Conservation (phyloP, 257 asterid genomes). For the Craterostigma plantagineum region DNA sequence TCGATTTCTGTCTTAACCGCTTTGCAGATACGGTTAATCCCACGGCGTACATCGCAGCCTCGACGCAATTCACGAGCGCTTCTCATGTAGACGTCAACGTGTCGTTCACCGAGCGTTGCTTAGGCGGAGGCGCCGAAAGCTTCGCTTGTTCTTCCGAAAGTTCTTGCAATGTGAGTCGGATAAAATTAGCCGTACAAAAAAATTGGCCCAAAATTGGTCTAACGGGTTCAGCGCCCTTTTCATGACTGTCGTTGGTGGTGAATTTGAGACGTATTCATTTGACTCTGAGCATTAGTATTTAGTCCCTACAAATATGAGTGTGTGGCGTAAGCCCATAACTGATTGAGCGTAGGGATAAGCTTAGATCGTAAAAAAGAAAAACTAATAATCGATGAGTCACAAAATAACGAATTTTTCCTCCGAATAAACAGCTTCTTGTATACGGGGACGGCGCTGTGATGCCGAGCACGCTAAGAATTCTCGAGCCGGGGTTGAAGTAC, state of each 20-base stretch:
- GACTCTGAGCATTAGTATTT: too few species aligned
- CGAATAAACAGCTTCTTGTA: conserved; percentile 53
- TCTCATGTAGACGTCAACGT: conserved; percentile 44
- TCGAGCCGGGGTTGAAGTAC: conserved; percentile 43
- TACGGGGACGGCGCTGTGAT: conserved; percentile 68
- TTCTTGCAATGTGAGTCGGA: conserved; percentile 93
- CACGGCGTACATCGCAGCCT: conserved; percentile 41
- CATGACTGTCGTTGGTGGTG: too few species aligned
- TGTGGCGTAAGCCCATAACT: too few species aligned
- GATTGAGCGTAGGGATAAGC: too few species aligned
- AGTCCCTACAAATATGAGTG: too few species aligned
- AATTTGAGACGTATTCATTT: too few species aligned
- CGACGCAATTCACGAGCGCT: conserved; percentile 50
- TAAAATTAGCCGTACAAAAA: neutral
- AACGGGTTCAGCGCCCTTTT: too few species aligned
- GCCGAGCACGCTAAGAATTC: conserved; percentile 33
- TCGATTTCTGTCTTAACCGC: too few species aligned
- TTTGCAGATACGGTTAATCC: conserved; percentile 70
- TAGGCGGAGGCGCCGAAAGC: conserved; percentile 32
- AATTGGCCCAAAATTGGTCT: too few species aligned
- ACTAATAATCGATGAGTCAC: too few species aligned
- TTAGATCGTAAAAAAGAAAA: too few species aligned
- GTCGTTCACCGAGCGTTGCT: conserved; percentile 60
- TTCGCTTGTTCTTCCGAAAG: conserved; percentile 50
- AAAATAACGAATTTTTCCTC: neutral